Conservation (phyloP, 2,329 filamentous ascomycete species). For the Aureobasidium sp. region DNA sequence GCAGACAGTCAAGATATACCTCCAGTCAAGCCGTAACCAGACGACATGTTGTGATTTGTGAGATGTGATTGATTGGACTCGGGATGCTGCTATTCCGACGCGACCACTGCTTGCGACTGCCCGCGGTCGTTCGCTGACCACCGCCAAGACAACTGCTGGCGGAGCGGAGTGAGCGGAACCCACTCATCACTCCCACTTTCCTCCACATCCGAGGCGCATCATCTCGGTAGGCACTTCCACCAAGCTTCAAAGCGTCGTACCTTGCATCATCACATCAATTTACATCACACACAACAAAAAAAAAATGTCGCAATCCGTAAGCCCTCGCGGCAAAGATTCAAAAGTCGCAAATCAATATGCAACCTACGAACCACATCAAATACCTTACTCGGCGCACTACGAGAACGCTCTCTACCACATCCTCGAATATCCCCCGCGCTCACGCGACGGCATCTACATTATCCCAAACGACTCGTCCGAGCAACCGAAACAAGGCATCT, state of each 20-base stretch:
- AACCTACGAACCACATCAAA: conserved; percentile 37
- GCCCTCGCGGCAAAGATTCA: neutral
- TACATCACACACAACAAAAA: neutral
- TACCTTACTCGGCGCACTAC: conserved; percentile 38
- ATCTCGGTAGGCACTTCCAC: neutral
- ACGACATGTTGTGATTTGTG: conserved; percentile 56
- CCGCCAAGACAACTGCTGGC: neutral
- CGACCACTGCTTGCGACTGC: neutral
- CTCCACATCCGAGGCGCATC: conserved; percentile 2
- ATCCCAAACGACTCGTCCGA: conserved; percentile 25
- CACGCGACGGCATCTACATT: conserved; percentile 23
- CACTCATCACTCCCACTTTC: neutral
- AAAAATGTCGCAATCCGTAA: conserved; percentile 6
- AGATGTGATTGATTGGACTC: neutral
- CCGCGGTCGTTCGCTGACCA: conserved; percentile 1
- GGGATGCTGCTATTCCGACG: neutral
- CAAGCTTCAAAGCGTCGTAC: neutral
- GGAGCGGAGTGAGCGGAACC: neutral
- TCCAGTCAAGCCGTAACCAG: conserved; percentile 74
- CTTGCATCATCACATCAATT: neutral
- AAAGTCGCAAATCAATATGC: conserved; percentile 22
- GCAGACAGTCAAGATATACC: conserved; percentile 47
- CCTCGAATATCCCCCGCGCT: conserved; percentile 30
- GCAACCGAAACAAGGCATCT: conserved; percentile 22
- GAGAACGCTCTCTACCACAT: conserved; percentile 38